A percentile compares a stretch with the other conserved stretches of the same genome.
Conservation (phyloP, 768 basidiomycete species). For the Suillus bovinus region DNA sequence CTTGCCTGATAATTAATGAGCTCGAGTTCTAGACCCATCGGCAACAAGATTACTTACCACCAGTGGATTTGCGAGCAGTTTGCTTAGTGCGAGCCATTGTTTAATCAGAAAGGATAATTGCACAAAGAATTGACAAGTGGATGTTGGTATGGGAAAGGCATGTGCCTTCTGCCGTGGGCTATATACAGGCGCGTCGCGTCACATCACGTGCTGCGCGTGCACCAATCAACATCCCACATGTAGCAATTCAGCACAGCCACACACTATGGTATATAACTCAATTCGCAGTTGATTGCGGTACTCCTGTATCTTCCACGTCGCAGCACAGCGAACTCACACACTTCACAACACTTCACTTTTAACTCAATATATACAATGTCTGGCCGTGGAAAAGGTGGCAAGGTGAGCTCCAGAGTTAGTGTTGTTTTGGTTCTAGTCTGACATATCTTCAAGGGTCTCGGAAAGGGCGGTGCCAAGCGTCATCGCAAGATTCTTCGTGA, state of each 20-base stretch:
- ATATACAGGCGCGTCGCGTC: constrained; percentile 24
- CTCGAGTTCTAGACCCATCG: neutral
- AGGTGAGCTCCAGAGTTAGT: constrained; percentile 43
- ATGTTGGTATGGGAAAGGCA: constrained; percentile 3
- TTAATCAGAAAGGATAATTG: neutral
- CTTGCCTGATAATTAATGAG: constrained; percentile 40
- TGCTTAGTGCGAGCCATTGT: constrained; percentile 76
- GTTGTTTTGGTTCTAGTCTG: constrained; percentile 4
- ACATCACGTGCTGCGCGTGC: constrained; percentile 27
- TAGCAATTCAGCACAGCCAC: constrained; percentile 34
- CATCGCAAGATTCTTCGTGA: constrained; percentile 95
- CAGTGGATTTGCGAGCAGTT: constrained; percentile 76
- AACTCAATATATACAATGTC: constrained; percentile 66
- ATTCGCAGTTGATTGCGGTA: neutral
- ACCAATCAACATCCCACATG: constrained; percentile 24
- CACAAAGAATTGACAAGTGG: constrained; percentile 6
- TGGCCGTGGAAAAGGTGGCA: constrained; percentile 96
- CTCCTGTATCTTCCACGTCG: constrained; percentile 12
- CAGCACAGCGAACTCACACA: constrained; percentile 15
- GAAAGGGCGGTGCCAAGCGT: constrained; percentile 95
- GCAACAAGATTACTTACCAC: constrained; percentile 50
- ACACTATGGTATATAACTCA: constrained; percentile 22
- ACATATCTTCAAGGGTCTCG: constrained; percentile 62
- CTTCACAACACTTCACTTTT: constrained; percentile 18
- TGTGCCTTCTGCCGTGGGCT: constrained; percentile 9